Base-by-base conservation (phyloP, 2,329 filamentous ascomycete genomes). In the Aspergillus glaucus region DNA sequence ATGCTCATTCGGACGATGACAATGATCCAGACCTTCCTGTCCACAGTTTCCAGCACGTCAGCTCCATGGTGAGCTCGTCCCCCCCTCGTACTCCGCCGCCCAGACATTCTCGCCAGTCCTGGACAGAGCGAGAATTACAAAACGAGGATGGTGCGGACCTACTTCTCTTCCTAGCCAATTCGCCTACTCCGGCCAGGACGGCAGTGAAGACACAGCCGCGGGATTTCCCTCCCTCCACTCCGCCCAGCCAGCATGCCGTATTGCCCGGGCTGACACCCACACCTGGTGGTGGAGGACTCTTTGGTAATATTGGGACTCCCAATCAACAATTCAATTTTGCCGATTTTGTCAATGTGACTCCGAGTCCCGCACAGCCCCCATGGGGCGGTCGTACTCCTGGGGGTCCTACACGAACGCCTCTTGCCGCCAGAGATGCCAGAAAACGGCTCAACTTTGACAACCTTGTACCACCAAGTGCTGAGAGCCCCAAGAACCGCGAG, bases 271-370 rank as follows among this genome's bases (percentile, higher is more conserved):
- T 82, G 47, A 76, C 79, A 26, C 67, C 69, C 2, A 82, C 80
- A 10, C 75, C 80, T 76, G 56, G 87, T 81, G 45, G 75, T 87
- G 46, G 75, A 87, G 53, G 90, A 83, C 19, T 94, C 83, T 49
- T 94, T 85, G 81, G 84, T 41, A 77, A 78, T 44, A 78, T 84
- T 45, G 84, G 81, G 54, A 97, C 92, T 1, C 92, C 92, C 0
- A 85, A 85, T 14, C 87, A 91, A 63, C 81, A 77, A 44, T 94
- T 97, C 69, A 94, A 97, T 73, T 95, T 97, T 72, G 83, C 90
- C 46, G 93, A 98, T 65, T 98, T 95, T 70, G 86, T 97, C 65
- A 96, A 97, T 71, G 92, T 97, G 66, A 95, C 93, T 6, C 93
- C 93, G 0, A 95, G 89, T 63, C 93, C 93, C 17, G 93, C 89